Evolutionary conservation across 2,329 filamentous ascomycete species (phyloP).

Genomic region (Triangularia setosa): DNA sequence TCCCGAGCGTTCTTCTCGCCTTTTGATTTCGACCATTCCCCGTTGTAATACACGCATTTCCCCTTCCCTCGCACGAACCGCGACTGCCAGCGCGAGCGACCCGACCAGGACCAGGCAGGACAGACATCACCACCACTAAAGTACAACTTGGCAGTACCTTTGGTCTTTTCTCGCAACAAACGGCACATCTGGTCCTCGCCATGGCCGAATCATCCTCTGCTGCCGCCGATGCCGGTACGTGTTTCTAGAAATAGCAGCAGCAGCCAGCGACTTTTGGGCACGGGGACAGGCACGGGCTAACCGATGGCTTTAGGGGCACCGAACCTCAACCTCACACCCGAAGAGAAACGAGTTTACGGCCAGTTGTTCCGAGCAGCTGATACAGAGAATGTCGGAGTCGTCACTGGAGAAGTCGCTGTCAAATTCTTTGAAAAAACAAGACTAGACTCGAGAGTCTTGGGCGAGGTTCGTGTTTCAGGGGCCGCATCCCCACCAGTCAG

Average conservation of each 20-base stretch:
- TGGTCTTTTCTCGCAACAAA: neutral
- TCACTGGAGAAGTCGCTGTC: conserved; percentile 93
- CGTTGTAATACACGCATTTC: conserved; percentile 1
- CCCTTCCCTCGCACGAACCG: neutral
- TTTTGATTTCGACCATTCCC: neutral
- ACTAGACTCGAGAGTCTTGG: conserved; percentile 77
- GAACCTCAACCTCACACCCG: conserved; percentile 78
- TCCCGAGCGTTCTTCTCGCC: neutral
- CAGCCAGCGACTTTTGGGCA: neutral
- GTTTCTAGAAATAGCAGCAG: neutral
- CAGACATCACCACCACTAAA: neutral
- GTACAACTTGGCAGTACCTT: neutral
- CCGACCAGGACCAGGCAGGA: neutral
- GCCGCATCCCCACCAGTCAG: neutral
- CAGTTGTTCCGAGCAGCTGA: conserved; percentile 93
- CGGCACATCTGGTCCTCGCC: conserved; percentile 17
- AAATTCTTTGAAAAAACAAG: conserved; percentile 97
- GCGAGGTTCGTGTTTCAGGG: conserved; percentile 62
- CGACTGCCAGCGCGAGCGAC: conserved; percentile 5
- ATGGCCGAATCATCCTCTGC: conserved; percentile 31
- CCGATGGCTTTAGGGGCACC: conserved; percentile 44
- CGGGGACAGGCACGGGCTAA: conserved; percentile 12
- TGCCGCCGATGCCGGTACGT: conserved; percentile 28
- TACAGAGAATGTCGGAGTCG: conserved; percentile 83
- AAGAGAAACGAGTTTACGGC: conserved; percentile 91